Base-by-base conservation (phyloP, 2,329 filamentous ascomycete species). In the Acephala macrosclerotiorum region DNA sequence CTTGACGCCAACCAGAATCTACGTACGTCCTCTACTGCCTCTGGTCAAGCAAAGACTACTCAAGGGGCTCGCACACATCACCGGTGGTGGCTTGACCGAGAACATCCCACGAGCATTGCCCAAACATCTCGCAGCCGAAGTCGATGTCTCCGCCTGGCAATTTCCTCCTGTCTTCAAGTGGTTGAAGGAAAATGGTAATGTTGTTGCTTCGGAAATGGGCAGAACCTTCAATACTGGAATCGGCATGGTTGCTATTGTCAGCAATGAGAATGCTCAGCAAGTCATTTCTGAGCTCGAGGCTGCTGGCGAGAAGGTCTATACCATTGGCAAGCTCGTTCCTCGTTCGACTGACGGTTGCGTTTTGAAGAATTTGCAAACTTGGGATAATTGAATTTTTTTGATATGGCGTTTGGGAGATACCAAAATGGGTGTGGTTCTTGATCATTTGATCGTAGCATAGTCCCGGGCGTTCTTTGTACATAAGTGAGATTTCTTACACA, bases 51-150 rank as follows among this genome's bases (percentile, higher is more conserved):
- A 85, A 69, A 81, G 84, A 11, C 82, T 93, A 47, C 84, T 98
- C 78, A 97, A 97, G 82, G 96, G 96, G 61, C 91, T 98, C 78
- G 92, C 96, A 12, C 96, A 99, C 80, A 98, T 99, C 81, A 99
- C 96, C 0, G 96, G 96, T 59, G 96, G 96, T 67, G 96, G 96
- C 12, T 86, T 99, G 22, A 84, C 91, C 20, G 96, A 99, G 80
- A 99, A 99, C 78, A 91, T 99, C 29, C 96, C 96, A 35, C 90
- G 96, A 70, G 97, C 97, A 91, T 85, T 99, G 20, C 96, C 96
- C 1, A 79, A 85, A 38, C 83, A 89, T 55, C 87, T 99, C 6
- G 87, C 66, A 14, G 96, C 94, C 1, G 88, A 93, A 76, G 89
- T 99, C 63, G 91, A 97, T 74, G 91, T 91, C 56, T 81, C 83